phyloP scores from a whole-genome alignment of 441 rosid genomes.

The Melastoma candidum region DNA sequence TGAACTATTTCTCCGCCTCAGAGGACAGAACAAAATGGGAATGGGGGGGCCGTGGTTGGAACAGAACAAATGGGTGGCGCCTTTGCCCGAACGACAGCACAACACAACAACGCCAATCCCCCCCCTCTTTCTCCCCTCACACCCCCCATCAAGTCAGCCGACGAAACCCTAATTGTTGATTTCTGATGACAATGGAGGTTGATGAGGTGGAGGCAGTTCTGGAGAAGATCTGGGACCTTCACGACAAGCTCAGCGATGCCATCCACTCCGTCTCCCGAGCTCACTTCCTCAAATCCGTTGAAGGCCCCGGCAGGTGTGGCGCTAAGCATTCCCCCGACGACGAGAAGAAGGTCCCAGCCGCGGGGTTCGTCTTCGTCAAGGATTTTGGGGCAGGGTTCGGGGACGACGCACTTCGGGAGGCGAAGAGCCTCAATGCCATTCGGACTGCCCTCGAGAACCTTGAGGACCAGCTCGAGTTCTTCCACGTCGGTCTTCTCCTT shows the following conservation, averaged over 20 bases:
- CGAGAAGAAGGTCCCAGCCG: constrained; percentile 25
- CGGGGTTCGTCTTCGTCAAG: constrained; percentile 69
- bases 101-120: too few species aligned
- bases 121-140: too few species aligned
- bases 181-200: constrained; percentile 41
- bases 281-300: constrained; percentile 66
- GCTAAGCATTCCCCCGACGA: constrained; percentile 7
- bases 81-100: too few species aligned
- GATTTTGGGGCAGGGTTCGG: constrained; percentile 25
- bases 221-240: constrained; percentile 91
- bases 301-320: constrained; percentile 26
- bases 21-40: too few species aligned
- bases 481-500: constrained; percentile 46
- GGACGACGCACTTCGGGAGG: constrained; percentile 53
- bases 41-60: too few species aligned
- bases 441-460: constrained; percentile 86
- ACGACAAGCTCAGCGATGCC: constrained; percentile 91
- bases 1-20: too few species aligned
- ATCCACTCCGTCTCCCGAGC: constrained; percentile 69
- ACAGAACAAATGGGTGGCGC: too few species aligned
- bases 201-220: constrained; percentile 79
- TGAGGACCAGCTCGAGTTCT: constrained; percentile 86
- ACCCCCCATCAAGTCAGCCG: too few species aligned
- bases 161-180: too few species aligned
- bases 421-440: constrained; percentile 73